A percentile compares a stretch with the other conserved stretches of the same genome.
phyloP scores from a whole-genome alignment of 306 rosid species.

The Vachellia collinsii region DNA sequence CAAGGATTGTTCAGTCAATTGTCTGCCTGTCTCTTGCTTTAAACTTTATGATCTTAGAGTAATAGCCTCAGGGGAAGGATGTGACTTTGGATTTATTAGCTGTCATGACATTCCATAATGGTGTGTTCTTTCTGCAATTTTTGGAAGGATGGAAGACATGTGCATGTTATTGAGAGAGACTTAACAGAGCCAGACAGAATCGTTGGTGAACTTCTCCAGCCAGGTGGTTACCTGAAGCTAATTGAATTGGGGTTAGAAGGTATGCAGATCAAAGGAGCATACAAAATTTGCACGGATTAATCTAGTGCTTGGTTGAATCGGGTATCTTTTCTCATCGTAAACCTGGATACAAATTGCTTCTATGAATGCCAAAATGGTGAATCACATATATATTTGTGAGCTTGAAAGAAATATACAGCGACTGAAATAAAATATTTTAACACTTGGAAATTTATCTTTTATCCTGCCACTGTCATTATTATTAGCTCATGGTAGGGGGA shows the following conservation, averaged over 20 bases:
- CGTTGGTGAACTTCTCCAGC: conserved; percentile 75
- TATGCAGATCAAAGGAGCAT: conserved; percentile 32
- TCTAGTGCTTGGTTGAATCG: background rate
- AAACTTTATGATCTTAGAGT: background rate
- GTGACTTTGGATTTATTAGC: conserved; percentile 13
- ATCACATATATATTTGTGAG: background rate
- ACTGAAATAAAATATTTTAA: background rate
- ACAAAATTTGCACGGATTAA: conserved; percentile 4
- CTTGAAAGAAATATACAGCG: background rate
- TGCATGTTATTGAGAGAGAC: conserved; percentile 68
- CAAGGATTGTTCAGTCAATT: conserved; percentile 16
- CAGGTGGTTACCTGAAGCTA: conserved; percentile 69
- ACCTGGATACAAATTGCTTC: background rate
- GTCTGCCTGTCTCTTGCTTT: background rate
- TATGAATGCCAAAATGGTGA: background rate
- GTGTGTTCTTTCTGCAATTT: background rate
- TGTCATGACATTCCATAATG: conserved; percentile 1
- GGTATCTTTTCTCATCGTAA: conserved; percentile 1
- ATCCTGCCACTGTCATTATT: background rate
- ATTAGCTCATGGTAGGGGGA: conserved; percentile 14
- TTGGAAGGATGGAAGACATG: conserved; percentile 60
- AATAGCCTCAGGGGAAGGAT: background rate
- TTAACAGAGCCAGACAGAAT: conserved; percentile 63
- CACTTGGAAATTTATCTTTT: background rate
- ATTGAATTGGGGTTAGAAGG: conserved; percentile 68